A percentile compares a stretch with the other conserved stretches of the same genome.
phyloP scores from a whole-genome alignment of 768 basidiomycete genomes.

The Tricholoma sp. region DNA sequence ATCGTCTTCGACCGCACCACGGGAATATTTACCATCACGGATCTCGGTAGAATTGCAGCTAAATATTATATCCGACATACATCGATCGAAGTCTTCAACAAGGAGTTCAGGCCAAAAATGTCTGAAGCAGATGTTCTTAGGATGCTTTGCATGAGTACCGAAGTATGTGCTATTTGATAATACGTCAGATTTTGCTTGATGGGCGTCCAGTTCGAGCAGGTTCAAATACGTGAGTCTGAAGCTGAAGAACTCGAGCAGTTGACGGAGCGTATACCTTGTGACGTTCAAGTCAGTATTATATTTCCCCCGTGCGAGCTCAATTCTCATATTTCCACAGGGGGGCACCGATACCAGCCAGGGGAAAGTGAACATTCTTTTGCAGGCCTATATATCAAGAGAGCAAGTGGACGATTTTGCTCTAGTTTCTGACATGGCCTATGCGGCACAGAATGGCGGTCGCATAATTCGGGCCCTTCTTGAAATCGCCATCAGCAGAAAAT shows the following conservation, averaged over 20 bases:
- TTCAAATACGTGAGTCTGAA: constrained; percentile 91
- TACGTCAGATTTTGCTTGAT: not conserved
- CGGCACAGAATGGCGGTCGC: constrained; percentile 90
- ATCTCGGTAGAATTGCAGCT: constrained; percentile 92
- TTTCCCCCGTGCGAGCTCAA: not conserved
- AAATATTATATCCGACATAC: constrained; percentile 90
- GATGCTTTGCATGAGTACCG: constrained; percentile 87
- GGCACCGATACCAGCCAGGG: constrained; percentile 50
- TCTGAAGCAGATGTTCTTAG: constrained; percentile 87
- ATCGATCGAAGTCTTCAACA: constrained; percentile 85
- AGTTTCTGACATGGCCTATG: constrained; percentile 92
- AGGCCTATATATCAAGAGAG: constrained; percentile 79
- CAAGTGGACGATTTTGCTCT: constrained; percentile 93
- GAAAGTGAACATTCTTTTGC: constrained; percentile 94
- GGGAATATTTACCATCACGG: constrained; percentile 69
- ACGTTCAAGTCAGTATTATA: constrained; percentile 56
- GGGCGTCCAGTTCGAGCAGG: constrained; percentile 76
- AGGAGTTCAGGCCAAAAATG: constrained; percentile 75
- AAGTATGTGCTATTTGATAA: constrained; percentile 43
- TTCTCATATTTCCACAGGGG: constrained; percentile 37
- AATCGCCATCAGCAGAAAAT: constrained; percentile 89
- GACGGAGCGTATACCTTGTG: constrained; percentile 68
- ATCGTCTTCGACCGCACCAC: constrained; percentile 62
- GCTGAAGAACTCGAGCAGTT: constrained; percentile 73
- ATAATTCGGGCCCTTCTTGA: constrained; percentile 94